A percentile compares a stretch with the other conserved stretches of the same genome.
These are phyloP conservation scores for Annulohypoxylon moriforme DNA, from an alignment of 495 filamentous ascomycete species.

Conservation along the genomic window DNA sequence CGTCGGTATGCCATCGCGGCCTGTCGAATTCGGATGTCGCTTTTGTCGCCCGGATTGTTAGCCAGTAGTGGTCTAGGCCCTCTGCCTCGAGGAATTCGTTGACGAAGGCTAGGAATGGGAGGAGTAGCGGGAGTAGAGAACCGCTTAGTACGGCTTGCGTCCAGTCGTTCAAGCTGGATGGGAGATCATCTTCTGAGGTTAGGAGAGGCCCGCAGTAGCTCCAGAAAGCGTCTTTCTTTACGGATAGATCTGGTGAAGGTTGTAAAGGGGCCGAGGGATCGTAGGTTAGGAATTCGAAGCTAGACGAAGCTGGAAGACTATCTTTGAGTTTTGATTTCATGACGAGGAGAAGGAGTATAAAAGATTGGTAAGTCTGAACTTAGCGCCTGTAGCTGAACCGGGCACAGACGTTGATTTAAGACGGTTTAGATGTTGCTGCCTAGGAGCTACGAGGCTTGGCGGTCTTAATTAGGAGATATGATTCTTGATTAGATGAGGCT, in stretches of 20 bases:
- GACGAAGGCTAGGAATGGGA: constrained; percentile 44
- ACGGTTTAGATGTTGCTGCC: background rate
- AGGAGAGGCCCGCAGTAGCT: constrained; percentile 48
- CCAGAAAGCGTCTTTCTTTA: constrained; percentile 45
- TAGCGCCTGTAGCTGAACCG: background rate
- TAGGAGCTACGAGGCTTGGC: background rate
- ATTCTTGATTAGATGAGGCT: background rate
- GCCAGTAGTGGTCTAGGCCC: constrained; percentile 48
- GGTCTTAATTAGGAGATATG: background rate
- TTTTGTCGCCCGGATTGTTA: constrained; percentile 50
- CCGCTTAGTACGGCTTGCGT: constrained; percentile 27
- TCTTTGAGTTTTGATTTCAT: constrained; percentile 26
- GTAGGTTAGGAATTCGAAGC: constrained; percentile 45
- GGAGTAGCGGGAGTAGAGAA: constrained; percentile 37
- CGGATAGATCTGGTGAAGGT: constrained; percentile 19
- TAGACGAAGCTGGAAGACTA: constrained; percentile 14
- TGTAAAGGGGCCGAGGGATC: background rate
- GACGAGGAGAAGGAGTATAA: background rate
- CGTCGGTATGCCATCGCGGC: constrained; percentile 53
- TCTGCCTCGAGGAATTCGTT: constrained; percentile 40
- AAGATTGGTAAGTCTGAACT: background rate
- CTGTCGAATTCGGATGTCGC: constrained; percentile 48
- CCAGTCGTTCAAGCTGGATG: constrained; percentile 45
- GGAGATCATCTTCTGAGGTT: constrained; percentile 28
- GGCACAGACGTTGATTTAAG: background rate